phyloP scores from a whole-genome alignment of 148 eudicot genomes.

The Rheum nobile region DNA sequence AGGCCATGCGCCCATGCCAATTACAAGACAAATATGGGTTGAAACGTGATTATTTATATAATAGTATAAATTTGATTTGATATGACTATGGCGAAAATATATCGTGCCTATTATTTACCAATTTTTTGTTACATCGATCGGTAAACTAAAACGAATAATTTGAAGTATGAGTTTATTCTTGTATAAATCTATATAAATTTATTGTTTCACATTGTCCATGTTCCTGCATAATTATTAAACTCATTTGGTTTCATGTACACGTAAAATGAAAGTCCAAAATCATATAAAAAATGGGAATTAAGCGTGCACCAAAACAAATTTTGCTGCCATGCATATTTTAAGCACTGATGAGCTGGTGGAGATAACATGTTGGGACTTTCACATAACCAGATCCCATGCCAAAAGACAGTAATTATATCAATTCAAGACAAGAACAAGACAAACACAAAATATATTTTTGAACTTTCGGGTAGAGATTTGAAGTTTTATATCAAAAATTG shows the following conservation, averaged over 20 bases:
- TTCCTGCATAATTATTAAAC: not conserved
- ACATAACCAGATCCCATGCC: not conserved
- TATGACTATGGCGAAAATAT: too few relatives aligned
- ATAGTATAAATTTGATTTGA: too few relatives aligned
- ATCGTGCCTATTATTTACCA: too few relatives aligned
- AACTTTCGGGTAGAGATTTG: not conserved
- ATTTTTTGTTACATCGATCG: too few relatives aligned
- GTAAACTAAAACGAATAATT: too few relatives aligned
- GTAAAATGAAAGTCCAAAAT: not conserved
- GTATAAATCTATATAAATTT: too few relatives aligned
- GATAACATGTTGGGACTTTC: constrained; percentile 7
- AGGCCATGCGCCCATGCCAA: too few relatives aligned
- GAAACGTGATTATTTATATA: too few relatives aligned
- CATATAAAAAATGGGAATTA: not conserved
- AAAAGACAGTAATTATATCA: not conserved
- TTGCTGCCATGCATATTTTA: not conserved
- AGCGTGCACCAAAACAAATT: not conserved
- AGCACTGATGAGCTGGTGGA: constrained; percentile 1
- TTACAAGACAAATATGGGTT: too few relatives aligned
- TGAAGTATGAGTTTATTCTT: too few relatives aligned
- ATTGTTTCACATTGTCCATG: too few relatives aligned
- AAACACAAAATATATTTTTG: not conserved
- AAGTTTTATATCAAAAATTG: too few relatives aligned
- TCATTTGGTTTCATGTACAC: not conserved
- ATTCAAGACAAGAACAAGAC: constrained; percentile 4